Conservation (phyloP, 306 rosid species). For the Urtica urens region DNA sequence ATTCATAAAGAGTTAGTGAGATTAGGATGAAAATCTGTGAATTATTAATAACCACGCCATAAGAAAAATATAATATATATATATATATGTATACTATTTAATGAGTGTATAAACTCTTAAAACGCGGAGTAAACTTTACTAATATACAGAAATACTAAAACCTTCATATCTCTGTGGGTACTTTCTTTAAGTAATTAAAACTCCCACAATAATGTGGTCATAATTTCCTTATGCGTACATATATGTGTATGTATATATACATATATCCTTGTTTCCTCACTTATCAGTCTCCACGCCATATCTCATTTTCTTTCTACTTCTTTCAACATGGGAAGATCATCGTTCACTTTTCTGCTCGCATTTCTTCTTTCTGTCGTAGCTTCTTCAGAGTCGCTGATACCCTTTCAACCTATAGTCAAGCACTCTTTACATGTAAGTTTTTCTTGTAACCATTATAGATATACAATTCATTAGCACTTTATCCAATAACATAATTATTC, state of each 20-base stretch:
- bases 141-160: not conserved
- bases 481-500: too few relatives aligned
- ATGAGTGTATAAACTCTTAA: too few relatives aligned
- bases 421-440: conserved; percentile 31
- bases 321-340: conserved; percentile 18
- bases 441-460: too few relatives aligned
- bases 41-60: too few relatives aligned
- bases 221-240: too few relatives aligned
- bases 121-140: not conserved
- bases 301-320: not conserved
- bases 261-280: not conserved
- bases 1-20: too few relatives aligned
- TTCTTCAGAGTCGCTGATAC: conserved; percentile 20
- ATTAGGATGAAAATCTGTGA: too few relatives aligned
- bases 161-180: too few relatives aligned
- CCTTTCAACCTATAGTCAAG: conserved; percentile 29
- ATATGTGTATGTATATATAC: too few relatives aligned
- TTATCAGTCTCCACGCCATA: not conserved
- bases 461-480: too few relatives aligned
- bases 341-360: conserved; percentile 7
- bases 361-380: conserved; percentile 26
- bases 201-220: not conserved
- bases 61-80: too few relatives aligned
- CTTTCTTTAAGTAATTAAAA: not conserved
- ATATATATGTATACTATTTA: too few relatives aligned